Percentiles rank a stretch among this genome's conserved stretches.
Evolutionary conservation across 202 grass and related monocot species (phyloP).

Genomic region (Setaria viridis): DNA sequence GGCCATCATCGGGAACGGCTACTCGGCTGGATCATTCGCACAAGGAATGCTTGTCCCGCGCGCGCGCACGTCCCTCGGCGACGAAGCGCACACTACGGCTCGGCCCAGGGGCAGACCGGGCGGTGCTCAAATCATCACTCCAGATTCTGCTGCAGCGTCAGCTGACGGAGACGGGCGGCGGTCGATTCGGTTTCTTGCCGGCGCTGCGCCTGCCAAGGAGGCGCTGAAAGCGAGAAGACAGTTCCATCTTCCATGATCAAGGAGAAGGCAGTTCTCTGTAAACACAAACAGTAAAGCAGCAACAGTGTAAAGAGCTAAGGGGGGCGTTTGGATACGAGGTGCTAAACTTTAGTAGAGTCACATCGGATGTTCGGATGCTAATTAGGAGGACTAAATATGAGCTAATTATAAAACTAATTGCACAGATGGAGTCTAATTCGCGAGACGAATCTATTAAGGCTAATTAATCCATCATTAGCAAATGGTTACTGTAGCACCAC

Average conservation of each 20-base stretch:
- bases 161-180: slow-evolving; percentile 11
- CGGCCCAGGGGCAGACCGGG: background rate
- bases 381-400: too few species aligned
- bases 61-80: background rate
- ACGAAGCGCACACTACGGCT: background rate
- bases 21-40: background rate
- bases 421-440: too few species aligned
- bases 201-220: slow-evolving; percentile 21
- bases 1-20: background rate
- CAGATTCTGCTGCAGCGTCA: background rate
- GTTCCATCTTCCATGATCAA: background rate
- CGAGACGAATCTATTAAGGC: too few species aligned
- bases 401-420: too few species aligned
- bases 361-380: too few species aligned
- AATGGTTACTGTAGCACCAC: too few species aligned
- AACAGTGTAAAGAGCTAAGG: too few species aligned
- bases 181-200: slow-evolving; percentile 12
- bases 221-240: slow-evolving; percentile 40
- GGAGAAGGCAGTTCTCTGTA: background rate
- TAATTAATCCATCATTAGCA: too few species aligned
- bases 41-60: background rate
- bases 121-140: background rate
- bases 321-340: too few species aligned
- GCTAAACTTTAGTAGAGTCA: too few species aligned
- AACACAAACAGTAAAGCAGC: too few species aligned